Evolutionary conservation across 495 filamentous ascomycete genomes (phyloP).

Genomic region (Annulohypoxylon moriforme): DNA sequence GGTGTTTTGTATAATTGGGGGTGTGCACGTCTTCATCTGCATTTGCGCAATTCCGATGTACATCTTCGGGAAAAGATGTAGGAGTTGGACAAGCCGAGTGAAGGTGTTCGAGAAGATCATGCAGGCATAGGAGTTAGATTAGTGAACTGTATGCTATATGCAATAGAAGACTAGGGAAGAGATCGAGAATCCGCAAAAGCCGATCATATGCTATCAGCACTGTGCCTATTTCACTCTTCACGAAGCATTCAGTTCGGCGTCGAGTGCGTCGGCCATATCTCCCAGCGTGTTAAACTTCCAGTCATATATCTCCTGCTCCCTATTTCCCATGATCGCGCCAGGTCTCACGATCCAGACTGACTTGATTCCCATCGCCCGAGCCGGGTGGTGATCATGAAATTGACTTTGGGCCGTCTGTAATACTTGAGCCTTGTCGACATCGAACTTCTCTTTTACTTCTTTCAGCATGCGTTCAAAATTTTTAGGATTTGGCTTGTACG

Average conservation of each 20-base stretch:
- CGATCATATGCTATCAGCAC: background rate
- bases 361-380: constrained; percentile 61
- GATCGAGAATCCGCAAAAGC: background rate
- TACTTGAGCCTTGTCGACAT: constrained; percentile 60
- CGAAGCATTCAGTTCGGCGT: constrained; percentile 32
- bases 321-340: constrained; percentile 54
- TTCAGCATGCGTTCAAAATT: constrained; percentile 71
- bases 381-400: constrained; percentile 72
- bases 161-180: background rate
- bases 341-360: constrained; percentile 71
- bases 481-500: constrained; percentile 70
- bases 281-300: constrained; percentile 65
- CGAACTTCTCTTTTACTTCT: constrained; percentile 61
- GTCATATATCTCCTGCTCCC: constrained; percentile 37
- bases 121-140: constrained; percentile 18
- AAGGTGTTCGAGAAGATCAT: constrained; percentile 46
- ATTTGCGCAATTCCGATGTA: constrained; percentile 58
- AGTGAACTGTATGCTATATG: background rate
- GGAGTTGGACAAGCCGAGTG: constrained; percentile 46
- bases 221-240: background rate
- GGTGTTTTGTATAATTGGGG: constrained; percentile 57
- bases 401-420: constrained; percentile 71
- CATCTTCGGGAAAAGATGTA: constrained; percentile 55
- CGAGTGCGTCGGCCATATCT: constrained; percentile 71
- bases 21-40: constrained; percentile 53